Evolutionary conservation across 306 rosid species (phyloP).

Genomic region (Castanea crenata): DNA sequence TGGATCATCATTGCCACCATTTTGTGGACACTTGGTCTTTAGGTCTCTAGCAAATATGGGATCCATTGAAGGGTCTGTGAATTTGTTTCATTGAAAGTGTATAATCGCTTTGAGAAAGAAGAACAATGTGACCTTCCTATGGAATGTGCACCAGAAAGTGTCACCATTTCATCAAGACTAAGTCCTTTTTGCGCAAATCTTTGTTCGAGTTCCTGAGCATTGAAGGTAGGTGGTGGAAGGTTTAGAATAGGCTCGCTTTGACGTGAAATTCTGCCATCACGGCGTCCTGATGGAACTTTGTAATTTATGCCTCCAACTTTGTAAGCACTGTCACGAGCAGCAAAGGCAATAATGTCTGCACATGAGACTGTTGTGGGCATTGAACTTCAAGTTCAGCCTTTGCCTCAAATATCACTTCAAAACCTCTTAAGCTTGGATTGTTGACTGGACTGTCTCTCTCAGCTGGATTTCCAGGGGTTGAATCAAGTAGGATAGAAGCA

Average conservation of each 20-base stretch:
- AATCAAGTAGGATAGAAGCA: constrained; percentile 34
- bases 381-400: constrained; percentile 30
- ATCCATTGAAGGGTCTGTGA: constrained; percentile 12
- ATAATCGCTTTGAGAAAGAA: constrained; percentile 7
- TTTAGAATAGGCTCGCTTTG: not conserved
- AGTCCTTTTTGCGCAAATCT: constrained; percentile 5
- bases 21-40: not conserved
- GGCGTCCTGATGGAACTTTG: not conserved
- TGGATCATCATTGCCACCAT: not conserved
- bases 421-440: constrained; percentile 40
- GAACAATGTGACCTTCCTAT: constrained; percentile 10
- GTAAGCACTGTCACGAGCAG: constrained; percentile 31
- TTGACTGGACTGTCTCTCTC: constrained; percentile 35
- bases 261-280: not conserved
- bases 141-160: constrained; percentile 16
- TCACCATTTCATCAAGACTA: constrained; percentile 12
- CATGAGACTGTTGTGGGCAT: constrained; percentile 37
- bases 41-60: not conserved
- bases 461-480: constrained; percentile 23
- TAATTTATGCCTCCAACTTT: not conserved
- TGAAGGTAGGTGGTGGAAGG: not conserved
- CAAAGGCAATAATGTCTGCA: constrained; percentile 41
- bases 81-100: not conserved
- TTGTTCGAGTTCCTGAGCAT: not conserved
- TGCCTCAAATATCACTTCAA: constrained; percentile 34